A percentile compares a stretch with the other conserved stretches of the same genome.
These are phyloP conservation scores for Podospora conica DNA, from an alignment of 495 filamentous ascomycete species.

Conservation along the genomic window DNA sequence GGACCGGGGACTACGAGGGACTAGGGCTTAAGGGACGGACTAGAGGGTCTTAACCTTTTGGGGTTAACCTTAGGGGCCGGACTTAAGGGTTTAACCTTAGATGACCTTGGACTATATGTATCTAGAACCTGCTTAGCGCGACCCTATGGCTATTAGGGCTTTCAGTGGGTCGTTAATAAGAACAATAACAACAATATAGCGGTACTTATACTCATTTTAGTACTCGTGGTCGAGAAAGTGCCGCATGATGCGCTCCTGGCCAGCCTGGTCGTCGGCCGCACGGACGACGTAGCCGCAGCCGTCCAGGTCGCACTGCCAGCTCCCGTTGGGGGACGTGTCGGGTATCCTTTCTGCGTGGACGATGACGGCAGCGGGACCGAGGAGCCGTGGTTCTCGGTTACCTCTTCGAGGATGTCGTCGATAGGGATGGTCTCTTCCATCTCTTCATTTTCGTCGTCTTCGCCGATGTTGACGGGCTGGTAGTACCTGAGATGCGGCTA, in stretches of 20 bases:
- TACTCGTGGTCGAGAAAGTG: slow-evolving; percentile 64
- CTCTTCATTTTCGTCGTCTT: neutral
- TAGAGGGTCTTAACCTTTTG: no score
- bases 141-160: no score
- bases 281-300: slow-evolving; percentile 60
- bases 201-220: no score
- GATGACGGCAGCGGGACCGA: slow-evolving; percentile 24
- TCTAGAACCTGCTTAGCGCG: no score
- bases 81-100: no score
- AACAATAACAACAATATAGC: no score
- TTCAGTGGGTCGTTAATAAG: no score
- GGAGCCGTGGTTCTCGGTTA: slow-evolving; percentile 31
- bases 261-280: slow-evolving; percentile 49
- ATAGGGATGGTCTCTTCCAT: slow-evolving; percentile 27
- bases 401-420: slow-evolving; percentile 26
- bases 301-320: slow-evolving; percentile 64
- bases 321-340: slow-evolving; percentile 49
- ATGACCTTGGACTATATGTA: no score
- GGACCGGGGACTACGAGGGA: no score
- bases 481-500: slow-evolving; percentile 35
- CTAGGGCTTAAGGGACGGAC: no score
- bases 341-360: slow-evolving; percentile 40
- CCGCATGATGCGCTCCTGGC: slow-evolving; percentile 53
- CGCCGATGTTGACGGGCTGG: slow-evolving; percentile 2
- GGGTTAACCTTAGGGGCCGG: no score